Conservation (phyloP, 2,329 filamentous ascomycete genomes). For the Alternaria postmessia region DNA sequence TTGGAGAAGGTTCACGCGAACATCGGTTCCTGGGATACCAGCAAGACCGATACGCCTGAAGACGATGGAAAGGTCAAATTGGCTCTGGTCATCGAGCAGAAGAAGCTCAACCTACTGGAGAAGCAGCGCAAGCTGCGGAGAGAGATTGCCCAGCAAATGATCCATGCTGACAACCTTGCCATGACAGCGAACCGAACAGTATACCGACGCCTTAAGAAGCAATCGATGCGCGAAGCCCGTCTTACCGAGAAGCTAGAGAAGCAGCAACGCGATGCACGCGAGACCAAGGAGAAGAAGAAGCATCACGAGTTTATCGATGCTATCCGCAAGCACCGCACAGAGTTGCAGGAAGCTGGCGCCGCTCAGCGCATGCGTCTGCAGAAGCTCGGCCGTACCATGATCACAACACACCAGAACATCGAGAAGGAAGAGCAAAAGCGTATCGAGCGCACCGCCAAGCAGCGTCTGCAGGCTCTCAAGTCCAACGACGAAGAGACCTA, state of each 20-base stretch:
- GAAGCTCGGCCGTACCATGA: constrained; percentile 90
- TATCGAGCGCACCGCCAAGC: constrained; percentile 96
- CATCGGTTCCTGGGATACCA: constrained; percentile 84
- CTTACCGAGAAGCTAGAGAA: constrained; percentile 99
- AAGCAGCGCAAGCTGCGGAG: constrained; percentile 89
- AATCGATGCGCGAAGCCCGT: constrained; percentile 90
- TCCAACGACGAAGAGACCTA: constrained; percentile 99
- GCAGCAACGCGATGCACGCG: constrained; percentile 94
- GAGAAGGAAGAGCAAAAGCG: constrained; percentile 99
- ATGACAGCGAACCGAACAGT: constrained; percentile 94
- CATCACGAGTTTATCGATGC: constrained; percentile 90
- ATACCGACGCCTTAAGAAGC: constrained; percentile 96
- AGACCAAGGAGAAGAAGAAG: constrained; percentile 97
- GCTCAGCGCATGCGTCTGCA: constrained; percentile 77
- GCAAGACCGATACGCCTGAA: constrained; percentile 70
- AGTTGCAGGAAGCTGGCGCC: constrained; percentile 73
- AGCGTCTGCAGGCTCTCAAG: constrained; percentile 98
- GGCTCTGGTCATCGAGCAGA: constrained; percentile 94
- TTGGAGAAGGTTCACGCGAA: constrained; percentile 85
- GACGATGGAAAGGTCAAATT: constrained; percentile 82
- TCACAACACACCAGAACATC: constrained; percentile 89
- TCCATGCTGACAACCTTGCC: constrained; percentile 92
- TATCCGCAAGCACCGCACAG: constrained; percentile 81
- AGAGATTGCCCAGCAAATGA: constrained; percentile 88
- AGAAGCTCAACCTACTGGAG: constrained; percentile 84